Base-by-base conservation (phyloP, 2,329 filamentous ascomycete genomes). In the Phyllosticta citriasiana region DNA sequence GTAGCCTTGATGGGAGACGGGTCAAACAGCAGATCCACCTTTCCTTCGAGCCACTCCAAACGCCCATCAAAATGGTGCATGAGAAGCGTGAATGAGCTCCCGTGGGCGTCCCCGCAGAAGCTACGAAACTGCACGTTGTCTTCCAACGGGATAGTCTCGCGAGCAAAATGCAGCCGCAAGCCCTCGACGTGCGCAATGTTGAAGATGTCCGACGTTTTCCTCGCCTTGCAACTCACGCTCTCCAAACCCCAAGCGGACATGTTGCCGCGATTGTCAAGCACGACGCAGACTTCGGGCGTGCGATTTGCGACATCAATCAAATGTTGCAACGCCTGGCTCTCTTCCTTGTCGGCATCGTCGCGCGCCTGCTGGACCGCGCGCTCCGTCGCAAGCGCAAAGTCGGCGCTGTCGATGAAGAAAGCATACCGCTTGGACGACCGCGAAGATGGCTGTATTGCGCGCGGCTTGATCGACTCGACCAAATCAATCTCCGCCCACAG, bases 241-340 rank as follows among this genome's bases (percentile, higher is more conserved):
- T 97, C 92, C 61, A 99, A 76, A 0, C 91, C 93, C 89, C 93
- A 97, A 0, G 90, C 91, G 51, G 89, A 91, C 88, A 97, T 90
- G 65, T 87, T 86, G 1, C 93, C 93, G 55, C 82, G 79, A n/a
- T 87, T 86, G 73, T 97, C 91, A 55, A 96, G 79, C 8, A 93
- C 85, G 25, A 97, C 81, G 66, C 91, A 94, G 2, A 99, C 84
- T 71, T 99, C 94, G 0, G 92, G 90, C 61, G 83, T 88, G 58
- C 87, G 87, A 64, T 93, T 94, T 9, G 91, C 90, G 66, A 97
- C 82, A 66, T 91, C 88, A 53, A 96, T 88, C 4, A 97, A 78
- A 70, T 96, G 90, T 66, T 94, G 87, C 57, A 97, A 78, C 5
- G 89, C 88, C 64, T 89, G 82, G 63, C 88, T 85, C 26, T 87